phyloP scores from a whole-genome alignment of 352 stramenopile genomes.

The Phytophthora crassamura region DNA sequence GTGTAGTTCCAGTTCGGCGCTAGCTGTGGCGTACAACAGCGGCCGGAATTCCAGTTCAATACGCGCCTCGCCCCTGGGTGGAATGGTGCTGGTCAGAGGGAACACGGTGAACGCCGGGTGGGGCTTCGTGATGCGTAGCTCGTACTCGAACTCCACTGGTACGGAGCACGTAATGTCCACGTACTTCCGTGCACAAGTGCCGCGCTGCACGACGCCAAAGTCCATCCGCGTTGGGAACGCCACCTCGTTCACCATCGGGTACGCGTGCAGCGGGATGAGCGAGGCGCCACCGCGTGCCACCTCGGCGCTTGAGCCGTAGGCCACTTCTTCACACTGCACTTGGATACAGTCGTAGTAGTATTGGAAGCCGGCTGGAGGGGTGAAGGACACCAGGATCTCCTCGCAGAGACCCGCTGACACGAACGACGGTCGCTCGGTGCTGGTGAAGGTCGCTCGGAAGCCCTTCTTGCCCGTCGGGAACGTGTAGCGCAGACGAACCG shows the following conservation, averaged over 20 bases:
- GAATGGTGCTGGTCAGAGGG: conserved; percentile 71
- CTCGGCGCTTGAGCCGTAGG: conserved; percentile 64
- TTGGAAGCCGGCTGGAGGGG: conserved; percentile 64
- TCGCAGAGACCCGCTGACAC: conserved; percentile 80
- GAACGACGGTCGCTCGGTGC: conserved; percentile 56
- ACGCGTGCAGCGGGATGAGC: conserved; percentile 87
- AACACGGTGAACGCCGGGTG: conserved; percentile 85
- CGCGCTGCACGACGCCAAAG: conserved; percentile 77
- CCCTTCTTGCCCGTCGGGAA: conserved; percentile 46
- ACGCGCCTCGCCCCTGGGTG: conserved; percentile 61
- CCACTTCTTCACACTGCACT: conserved; percentile 75
- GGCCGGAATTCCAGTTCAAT: conserved; percentile 86
- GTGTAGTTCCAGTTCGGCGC: conserved; percentile 66
- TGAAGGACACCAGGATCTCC: conserved; percentile 82
- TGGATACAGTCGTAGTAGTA: conserved; percentile 93
- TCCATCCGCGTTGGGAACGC: conserved; percentile 79
- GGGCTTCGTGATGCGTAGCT: conserved; percentile 64
- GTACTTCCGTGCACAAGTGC: conserved; percentile 44
- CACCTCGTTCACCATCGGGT: conserved; percentile 86
- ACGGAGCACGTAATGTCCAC: conserved; percentile 76
- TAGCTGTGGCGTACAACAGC: conserved; percentile 64
- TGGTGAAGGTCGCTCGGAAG: conserved; percentile 64
- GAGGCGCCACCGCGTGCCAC: conserved; percentile 45
- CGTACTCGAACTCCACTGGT: conserved; percentile 90
- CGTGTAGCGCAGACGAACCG: conserved; percentile 75